Base-by-base conservation (phyloP, 352 stramenopile species). In the Paralagenidium karlingii region DNA sequence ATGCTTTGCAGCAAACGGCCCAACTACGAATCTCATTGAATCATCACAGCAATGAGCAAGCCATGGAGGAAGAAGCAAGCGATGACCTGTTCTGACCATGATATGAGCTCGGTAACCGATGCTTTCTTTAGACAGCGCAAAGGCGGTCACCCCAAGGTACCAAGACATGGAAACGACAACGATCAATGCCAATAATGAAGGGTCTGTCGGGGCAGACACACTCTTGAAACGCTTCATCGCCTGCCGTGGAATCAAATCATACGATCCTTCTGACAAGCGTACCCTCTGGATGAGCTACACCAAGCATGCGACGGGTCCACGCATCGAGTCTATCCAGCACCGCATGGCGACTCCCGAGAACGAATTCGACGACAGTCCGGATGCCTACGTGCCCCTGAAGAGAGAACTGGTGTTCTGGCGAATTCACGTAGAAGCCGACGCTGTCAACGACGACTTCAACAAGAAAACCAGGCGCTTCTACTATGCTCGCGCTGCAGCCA, bases 371-470 rank as follows among this genome's bases (percentile, higher is more conserved):
- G 53, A 73, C 25, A 73, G 59, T 27, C 33, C 50, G 22, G 66
- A 81, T 40, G 61, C 51, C 4, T 83, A 81, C 43, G 68, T 66
- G 5, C 69, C 53, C 3, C 57, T 47, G 34, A 83, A 79, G 32
- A 44, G 32, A 12, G 6, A 41, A 7, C 45, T 48, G 25, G 34
- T 48, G 20, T 51, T 79, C 13, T 41, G 75, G 27, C 48, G 65
- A n/a, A 21, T 83, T 21, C 69, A 83, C 43, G 42, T 48, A 22
- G 59, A 83, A 15, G 66, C 62, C 6, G 36, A 49, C 6, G 34
- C 60, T 11, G 46, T 76, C 16, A 60, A 45, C 37, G 39, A 45
- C 3, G 47, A 56, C 12, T 84, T 75, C 34, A 18, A 60, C 16
- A 48, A 48, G 15, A 45, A 51, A 28, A 71, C 57, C n/a, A 53